phyloP scores from a whole-genome alignment of 768 basidiomycete species.

The Termitomyces sp. region DNA sequence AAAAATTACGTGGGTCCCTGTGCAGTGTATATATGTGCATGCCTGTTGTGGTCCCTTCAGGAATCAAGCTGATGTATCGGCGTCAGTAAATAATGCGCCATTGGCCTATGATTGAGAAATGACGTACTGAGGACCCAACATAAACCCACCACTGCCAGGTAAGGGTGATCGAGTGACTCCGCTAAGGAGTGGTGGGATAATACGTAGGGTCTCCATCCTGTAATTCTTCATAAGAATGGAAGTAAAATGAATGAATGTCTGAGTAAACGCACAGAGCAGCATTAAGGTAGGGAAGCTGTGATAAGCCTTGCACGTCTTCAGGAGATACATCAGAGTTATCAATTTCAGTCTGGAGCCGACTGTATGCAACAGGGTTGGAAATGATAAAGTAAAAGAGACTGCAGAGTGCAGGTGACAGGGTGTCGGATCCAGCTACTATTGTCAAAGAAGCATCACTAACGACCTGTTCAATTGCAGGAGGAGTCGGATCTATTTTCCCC shows the following conservation, averaged over 20 bases:
- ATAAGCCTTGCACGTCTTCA: slow-evolving; percentile 2
- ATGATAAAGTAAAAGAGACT: slow-evolving; percentile 15
- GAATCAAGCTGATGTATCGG: slow-evolving; percentile 23
- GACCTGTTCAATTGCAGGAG: slow-evolving; percentile 14
- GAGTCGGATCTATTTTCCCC: slow-evolving; percentile 13
- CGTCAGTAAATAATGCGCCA: neutral
- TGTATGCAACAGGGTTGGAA: slow-evolving; percentile 12
- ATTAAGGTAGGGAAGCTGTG: slow-evolving; percentile 18
- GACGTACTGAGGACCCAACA: slow-evolving; percentile 19
- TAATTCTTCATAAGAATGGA: neutral
- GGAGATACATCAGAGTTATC: neutral
- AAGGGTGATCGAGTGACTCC: slow-evolving; percentile 23
- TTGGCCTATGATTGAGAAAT: neutral
- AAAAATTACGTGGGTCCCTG: slow-evolving; percentile 31
- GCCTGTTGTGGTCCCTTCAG: slow-evolving; percentile 32
- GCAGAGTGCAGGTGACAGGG: slow-evolving; percentile 14
- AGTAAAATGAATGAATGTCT: neutral
- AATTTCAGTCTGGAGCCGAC: slow-evolving; percentile 8
- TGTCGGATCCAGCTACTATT: slow-evolving; percentile 17
- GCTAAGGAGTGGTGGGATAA: slow-evolving; percentile 31
- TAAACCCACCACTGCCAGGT: slow-evolving; percentile 3
- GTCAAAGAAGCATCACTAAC: slow-evolving; percentile 14
- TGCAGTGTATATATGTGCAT: slow-evolving; percentile 32
- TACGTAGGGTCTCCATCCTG: slow-evolving; percentile 32
- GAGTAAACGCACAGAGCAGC: slow-evolving; percentile 27